Evolutionary conservation across 345 rosid genomes (phyloP), one percentile per base, ranked within the genome.

Genomic region (sweet orange (Citrus sinensis)): DNA sequence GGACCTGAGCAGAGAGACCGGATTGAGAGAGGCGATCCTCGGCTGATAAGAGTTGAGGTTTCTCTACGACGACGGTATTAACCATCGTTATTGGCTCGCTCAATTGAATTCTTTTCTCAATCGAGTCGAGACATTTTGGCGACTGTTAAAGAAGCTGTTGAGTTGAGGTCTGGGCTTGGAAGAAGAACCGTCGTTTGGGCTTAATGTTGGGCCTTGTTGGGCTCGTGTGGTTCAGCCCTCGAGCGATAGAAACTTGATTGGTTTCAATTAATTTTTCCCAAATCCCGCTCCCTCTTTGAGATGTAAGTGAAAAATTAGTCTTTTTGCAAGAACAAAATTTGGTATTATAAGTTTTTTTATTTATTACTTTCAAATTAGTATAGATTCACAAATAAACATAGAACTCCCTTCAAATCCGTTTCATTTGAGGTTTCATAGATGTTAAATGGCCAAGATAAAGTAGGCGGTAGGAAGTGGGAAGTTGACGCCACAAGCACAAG

Each of bases 1-100:
- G 60, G 13, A 89, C 98, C 92, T 92, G 93, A n/a, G 93, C 88
- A 77, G 89, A 82, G 83, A 87, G 74, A 54, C 96, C 85, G 64
- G 92, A 93, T 46, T 67, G 85, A 80, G 91, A 89, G 83, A 95
- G 92, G 79, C 94, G 97, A 82, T 91, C 87, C 82, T 95, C 96
- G n/a, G 86, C 80, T 66, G 77, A 78, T 58, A 81, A 84, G 80
- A 95, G 97, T 73, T 83, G 92, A 68, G 85, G 39, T 83, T 93
- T 98, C 82, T 95, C 99, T 80, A 96, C 98, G 46, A 89, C 85
- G 63, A 90, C 91, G 7, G 90, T 91, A 86, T 90, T 95, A 90
- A 95, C 98, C 99, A 93, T 95, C 80, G 40, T 80, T 77, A 46
- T 73, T 58, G 64, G 75, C 83, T 79, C 27, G 75, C 83, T 76